phyloP scores from a whole-genome alignment of 768 basidiomycete genomes.

The Nidularia pulvinata region DNA sequence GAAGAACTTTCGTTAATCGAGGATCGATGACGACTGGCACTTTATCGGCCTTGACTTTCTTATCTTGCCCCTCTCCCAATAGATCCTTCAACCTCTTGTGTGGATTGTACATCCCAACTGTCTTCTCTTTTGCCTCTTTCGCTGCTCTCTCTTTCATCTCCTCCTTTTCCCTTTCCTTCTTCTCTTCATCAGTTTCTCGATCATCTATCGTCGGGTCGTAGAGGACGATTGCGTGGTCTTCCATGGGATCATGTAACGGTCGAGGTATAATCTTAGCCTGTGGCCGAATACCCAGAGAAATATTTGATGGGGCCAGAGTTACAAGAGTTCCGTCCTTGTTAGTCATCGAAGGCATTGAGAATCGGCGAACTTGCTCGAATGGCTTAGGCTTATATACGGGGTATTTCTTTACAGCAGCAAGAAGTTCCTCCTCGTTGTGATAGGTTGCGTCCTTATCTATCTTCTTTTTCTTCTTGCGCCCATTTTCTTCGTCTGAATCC shows the following conservation, averaged over 20 bases:
- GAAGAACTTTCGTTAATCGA: slow-evolving; percentile 78
- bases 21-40: slow-evolving; percentile 99
- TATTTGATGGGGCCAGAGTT: slow-evolving; percentile 54
- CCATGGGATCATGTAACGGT: slow-evolving; percentile 97
- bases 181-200: slow-evolving; percentile 87
- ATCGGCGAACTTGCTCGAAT: slow-evolving; percentile 66
- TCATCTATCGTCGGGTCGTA: slow-evolving; percentile 97
- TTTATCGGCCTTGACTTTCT: slow-evolving; percentile 68
- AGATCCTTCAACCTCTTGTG: slow-evolving; percentile 89
- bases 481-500: slow-evolving; percentile 51
- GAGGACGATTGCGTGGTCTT: slow-evolving; percentile 95
- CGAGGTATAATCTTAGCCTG: slow-evolving; percentile 81
- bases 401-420: slow-evolving; percentile 63
- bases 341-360: slow-evolving; percentile 83
- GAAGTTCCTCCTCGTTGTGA: slow-evolving; percentile 65
- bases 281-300: slow-evolving; percentile 84
- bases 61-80: slow-evolving; percentile 69
- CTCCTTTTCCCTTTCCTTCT: slow-evolving; percentile 70
- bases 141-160: slow-evolving; percentile 64
- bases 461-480: slow-evolving; percentile 70
- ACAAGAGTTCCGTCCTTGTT: slow-evolving; percentile 69
- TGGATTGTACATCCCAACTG: slow-evolving; percentile 78
- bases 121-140: slow-evolving; percentile 69
- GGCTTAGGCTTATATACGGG: slow-evolving; percentile 85
- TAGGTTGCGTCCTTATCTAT: slow-evolving; percentile 47